Base-by-base conservation (phyloP, 331 rosid species). In the Quercus phellos region DNA sequence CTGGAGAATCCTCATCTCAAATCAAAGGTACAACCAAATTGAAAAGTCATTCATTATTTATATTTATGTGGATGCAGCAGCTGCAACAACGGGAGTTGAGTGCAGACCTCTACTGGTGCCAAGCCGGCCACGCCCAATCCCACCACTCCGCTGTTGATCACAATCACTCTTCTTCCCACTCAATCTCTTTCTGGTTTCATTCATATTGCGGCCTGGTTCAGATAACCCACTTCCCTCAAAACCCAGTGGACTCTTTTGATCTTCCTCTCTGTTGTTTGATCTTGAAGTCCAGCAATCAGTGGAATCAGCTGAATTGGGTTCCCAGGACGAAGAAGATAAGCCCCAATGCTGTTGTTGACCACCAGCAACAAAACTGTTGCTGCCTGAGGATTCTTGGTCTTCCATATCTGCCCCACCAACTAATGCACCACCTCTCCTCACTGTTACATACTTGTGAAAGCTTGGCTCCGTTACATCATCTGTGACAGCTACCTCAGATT, bases 381-480 rank as follows among this genome's bases (percentile, higher is more conserved):
- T 88, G 50, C 91, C 95, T 4, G 92, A 92, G 58, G 97, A 89
- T 80, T 89, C 97, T 70, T 88, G 93, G 43, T 89, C 92, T 74
- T 94, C 97, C 85, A 80, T 80, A 69, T 89, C 97, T 55, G 56
- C 82, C 60, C 61, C 84, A 58, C 79, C 82, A 46, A 46, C 53
- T 29, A 79, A 59, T 30, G 87, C 78, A 34, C 84, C 81, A 13
- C 97, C 99, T 68, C 87, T 78, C 38, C 78, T 86, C 72, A 94
- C 85, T 11, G 98, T 94, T 83, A 89, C 92, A 55, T 90, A 94
- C 84, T 87, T 94, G 26, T 94, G 99, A 70, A 94, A 88, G 79
- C 97, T 92, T 2, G 97, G 92, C 81, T 92, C 90, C 79, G 75
- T 83, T 73, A 90, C 81, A 77, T 94, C 97, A 74, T 94, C 97